Evolutionary conservation across 2,329 filamentous ascomycete species (phyloP), one percentile per base, ranked within the genome.

Genomic region (Pyrenophora seminiperda): DNA sequence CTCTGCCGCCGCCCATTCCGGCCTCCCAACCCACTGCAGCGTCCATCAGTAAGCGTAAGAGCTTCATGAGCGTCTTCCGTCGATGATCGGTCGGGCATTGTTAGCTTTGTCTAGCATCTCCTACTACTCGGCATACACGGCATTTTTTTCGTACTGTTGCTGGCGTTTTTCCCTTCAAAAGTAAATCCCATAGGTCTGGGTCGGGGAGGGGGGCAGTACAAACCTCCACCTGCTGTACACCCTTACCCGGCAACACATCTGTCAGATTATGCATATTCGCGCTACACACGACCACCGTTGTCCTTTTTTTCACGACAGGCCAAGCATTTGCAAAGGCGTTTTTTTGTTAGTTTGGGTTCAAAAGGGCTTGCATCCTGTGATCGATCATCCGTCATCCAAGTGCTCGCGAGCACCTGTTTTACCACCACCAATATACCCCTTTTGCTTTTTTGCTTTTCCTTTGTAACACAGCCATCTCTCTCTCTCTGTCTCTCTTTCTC

Each of bases 21-120:
- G 53, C 68, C 50, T 62, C 72, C 50, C 56, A 38, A 15, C 54
- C 54, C 18, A 49, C 62, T 10, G 60, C 59, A n/a, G 62, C 70
- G n/a, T 73, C 68, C 48, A 65, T 77, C 36, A 68, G 71, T 43
- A 79, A 78, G 66, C 69, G 77, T 49, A 79, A 79, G 66, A 79
- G 76, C 52, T 74, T 79, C 50, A 58, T 77, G 47, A 66, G 68
- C 17, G 75, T 77, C 24, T 79, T 79, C 58, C 72, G 71, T 44
- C 65, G 69, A 52, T 63, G 31, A 59, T 22, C 40, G 11, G 27
- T 27, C 18, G 13, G 13, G 13, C 10, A 27, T 27, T 10, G 9
- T 27, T 27, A 27, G 24, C 24, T 11, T 27, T 9, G 24, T 24
- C 31, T 36, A 19, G 18, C 11, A 38, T 5, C 24, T 34, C 34